phyloP scores from a whole-genome alignment of 2,329 filamentous ascomycete genomes.

The Aureobasidium pullulans region DNA sequence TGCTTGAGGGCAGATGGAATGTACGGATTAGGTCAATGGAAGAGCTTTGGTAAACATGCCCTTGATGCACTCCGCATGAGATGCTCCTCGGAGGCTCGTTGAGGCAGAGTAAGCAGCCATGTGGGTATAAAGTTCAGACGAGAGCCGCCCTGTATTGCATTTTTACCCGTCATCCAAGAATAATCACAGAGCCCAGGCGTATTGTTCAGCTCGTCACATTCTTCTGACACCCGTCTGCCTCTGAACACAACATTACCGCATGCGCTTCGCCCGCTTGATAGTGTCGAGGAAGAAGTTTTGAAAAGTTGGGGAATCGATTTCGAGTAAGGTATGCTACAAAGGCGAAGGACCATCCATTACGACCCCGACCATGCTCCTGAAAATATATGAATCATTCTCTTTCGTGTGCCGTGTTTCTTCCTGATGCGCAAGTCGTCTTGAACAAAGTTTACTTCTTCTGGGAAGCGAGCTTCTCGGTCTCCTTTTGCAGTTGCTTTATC shows the following conservation, averaged over 20 bases:
- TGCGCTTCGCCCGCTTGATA: too few relatives aligned
- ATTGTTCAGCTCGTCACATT: not conserved
- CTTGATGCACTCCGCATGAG: not conserved
- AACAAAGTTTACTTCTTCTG: constrained; percentile 6
- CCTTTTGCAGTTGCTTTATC: constrained; percentile 29
- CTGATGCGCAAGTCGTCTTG: not conserved
- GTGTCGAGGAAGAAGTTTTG: not conserved
- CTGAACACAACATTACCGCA: not conserved
- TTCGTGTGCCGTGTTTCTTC: not conserved
- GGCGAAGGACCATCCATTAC: constrained; percentile 1
- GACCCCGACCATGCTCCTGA: not conserved
- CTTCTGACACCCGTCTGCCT: not conserved
- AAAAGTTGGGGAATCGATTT: not conserved
- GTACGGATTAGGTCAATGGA: not conserved
- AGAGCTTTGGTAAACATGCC: not conserved
- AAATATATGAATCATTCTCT: constrained; percentile 6
- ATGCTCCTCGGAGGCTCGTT: not conserved
- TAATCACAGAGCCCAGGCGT: not conserved
- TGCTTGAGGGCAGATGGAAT: not conserved
- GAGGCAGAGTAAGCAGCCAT: constrained; percentile 5
- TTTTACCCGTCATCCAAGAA: not conserved
- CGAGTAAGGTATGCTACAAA: constrained; percentile 7
- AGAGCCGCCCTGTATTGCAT: not conserved
- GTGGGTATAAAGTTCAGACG: not conserved
- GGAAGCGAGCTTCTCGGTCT: constrained; percentile 25